These are phyloP conservation scores for Laguncularia racemosa DNA, from an alignment of 345 rosid species.

Conservation along the genomic window DNA sequence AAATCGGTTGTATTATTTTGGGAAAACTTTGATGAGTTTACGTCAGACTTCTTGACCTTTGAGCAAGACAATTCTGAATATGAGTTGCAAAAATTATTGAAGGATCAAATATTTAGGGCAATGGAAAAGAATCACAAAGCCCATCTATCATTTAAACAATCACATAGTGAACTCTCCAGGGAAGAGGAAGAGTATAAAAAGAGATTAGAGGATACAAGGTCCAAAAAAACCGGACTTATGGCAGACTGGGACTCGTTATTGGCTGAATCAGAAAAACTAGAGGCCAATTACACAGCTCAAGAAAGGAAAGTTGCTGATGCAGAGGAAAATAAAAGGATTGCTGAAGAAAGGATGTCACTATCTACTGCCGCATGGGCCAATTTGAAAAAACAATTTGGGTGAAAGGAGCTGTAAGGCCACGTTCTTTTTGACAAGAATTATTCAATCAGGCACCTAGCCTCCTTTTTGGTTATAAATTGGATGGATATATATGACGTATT, in stretches of 20 bases:
- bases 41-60: constrained; percentile 4
- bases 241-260: constrained; percentile 2
- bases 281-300: not conserved
- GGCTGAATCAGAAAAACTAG: constrained; percentile 1
- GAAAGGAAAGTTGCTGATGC: constrained; percentile 4
- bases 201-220: constrained; percentile 2
- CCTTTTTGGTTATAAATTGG: too few relatives aligned
- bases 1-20: not conserved
- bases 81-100: constrained; percentile 4
- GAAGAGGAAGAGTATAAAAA: constrained; percentile 2
- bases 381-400: constrained; percentile 1
- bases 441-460: too few relatives aligned
- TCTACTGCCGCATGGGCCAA: constrained; percentile 1
- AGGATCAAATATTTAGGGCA: not conserved
- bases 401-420: not conserved
- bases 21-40: constrained; percentile 9
- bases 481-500: too few relatives aligned
- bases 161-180: not conserved
- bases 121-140: constrained; percentile 6
- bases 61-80: constrained; percentile 1
- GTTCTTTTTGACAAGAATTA: too few relatives aligned
- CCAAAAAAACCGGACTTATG: constrained; percentile 5
- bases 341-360: constrained; percentile 4
- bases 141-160: not conserved
- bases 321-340: constrained; percentile 10